Percentiles rank a stretch among this genome's conserved stretches.
phyloP scores from a whole-genome alignment of 108 stramenopile species.

The Cyclostephanos tholiformis region DNA sequence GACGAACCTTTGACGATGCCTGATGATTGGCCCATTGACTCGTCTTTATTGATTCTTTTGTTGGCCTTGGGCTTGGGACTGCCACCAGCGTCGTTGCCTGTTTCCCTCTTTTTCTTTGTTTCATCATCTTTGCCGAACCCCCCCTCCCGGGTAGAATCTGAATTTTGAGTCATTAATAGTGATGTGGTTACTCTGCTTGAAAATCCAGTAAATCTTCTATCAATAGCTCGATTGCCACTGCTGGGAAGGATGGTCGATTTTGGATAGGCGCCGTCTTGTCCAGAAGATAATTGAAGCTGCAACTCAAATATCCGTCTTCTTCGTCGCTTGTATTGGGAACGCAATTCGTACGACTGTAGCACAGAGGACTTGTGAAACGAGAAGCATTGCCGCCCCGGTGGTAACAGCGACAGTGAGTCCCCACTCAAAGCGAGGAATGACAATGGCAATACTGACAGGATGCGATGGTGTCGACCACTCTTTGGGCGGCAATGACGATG shows the following conservation, averaged over 20 bases:
- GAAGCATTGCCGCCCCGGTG: neutral
- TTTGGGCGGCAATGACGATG: neutral
- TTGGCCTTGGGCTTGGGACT: conserved; percentile 8
- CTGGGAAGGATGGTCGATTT: neutral
- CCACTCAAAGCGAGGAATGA: conserved; percentile 5
- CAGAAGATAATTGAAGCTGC: conserved; percentile 6
- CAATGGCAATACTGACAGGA: neutral
- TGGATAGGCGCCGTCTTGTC: neutral
- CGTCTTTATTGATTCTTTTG: conserved; percentile 7
- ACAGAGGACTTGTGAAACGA: neutral
- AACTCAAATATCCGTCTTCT: neutral
- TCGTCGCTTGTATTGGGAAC: neutral
- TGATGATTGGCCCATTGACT: conserved; percentile 1
- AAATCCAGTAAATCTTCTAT: neutral
- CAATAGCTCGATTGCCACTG: neutral
- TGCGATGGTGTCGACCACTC: neutral
- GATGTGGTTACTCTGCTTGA: neutral
- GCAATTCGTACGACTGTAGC: neutral
- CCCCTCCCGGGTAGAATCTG: neutral
- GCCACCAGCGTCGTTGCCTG: neutral
- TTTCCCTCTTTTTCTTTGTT: conserved; percentile 6
- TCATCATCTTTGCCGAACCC: conserved; percentile 9
- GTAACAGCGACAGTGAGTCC: neutral
- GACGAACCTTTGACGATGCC: conserved; percentile 12
- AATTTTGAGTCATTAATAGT: conserved; percentile 6